Conservation (phyloP, 441 rosid species). For the Eutrema salsugineum region DNA sequence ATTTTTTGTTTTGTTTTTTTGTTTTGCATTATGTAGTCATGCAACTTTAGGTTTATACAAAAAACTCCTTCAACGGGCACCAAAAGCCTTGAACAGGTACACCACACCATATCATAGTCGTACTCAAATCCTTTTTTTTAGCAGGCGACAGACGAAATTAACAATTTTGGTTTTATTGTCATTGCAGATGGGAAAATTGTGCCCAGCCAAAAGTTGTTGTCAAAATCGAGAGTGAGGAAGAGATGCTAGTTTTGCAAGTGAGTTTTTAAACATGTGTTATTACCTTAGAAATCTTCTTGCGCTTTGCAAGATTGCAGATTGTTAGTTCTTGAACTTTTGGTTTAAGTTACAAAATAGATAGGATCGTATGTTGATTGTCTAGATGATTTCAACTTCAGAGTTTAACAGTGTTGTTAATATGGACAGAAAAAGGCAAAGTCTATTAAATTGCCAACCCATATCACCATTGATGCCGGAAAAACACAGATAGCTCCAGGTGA, state of each 20-base stretch:
- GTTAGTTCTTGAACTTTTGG: neutral
- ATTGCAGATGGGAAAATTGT: constrained; percentile 86
- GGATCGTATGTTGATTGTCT: neutral
- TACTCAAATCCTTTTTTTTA: neutral
- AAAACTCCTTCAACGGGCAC: constrained; percentile 72
- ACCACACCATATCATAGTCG: neutral
- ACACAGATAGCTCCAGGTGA: constrained; percentile 97
- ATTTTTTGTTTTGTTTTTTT: neutral
- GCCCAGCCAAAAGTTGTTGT: constrained; percentile 97
- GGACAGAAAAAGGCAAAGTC: constrained; percentile 80
- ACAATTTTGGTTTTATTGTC: neutral
- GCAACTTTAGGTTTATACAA: constrained; percentile 95
- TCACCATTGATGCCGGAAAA: constrained; percentile 95
- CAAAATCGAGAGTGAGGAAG: constrained; percentile 88
- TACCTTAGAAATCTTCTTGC: neutral
- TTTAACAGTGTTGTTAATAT: constrained; percentile 14
- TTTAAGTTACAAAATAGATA: neutral
- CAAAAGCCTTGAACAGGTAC: constrained; percentile 82
- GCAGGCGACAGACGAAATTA: neutral
- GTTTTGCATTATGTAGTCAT: constrained; percentile 54
- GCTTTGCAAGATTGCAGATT: neutral
- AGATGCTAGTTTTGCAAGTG: constrained; percentile 83
- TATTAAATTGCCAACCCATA: constrained; percentile 80
- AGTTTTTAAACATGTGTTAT: constrained; percentile 34
- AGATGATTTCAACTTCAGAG: neutral